Percentiles rank a stretch among this genome's conserved stretches.
These are phyloP conservation scores for Leucocoprinus sp. DNA, from an alignment of 768 basidiomycete genomes.

Conservation along the genomic window DNA sequence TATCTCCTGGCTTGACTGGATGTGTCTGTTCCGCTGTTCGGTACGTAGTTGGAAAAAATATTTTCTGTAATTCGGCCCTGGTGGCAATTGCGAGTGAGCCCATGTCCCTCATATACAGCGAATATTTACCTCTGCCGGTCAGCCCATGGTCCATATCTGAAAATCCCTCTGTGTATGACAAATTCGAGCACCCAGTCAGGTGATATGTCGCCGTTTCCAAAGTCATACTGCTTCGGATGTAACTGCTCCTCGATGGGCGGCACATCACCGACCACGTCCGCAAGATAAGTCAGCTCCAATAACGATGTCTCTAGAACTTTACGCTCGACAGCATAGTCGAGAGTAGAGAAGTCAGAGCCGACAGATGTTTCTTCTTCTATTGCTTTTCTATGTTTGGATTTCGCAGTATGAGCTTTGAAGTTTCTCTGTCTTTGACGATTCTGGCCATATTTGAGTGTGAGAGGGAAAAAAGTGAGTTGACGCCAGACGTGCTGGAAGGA, in stretches of 20 bases:
- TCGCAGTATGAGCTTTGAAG: conserved; percentile 15
- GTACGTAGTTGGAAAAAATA: conserved; percentile 80
- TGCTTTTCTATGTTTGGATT: conserved; percentile 23
- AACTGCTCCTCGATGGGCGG: conserved; percentile 26
- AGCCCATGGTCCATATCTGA: conserved; percentile 94
- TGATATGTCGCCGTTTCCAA: conserved; percentile 75
- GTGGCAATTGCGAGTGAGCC: conserved; percentile 6
- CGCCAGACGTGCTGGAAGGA: conserved; percentile 23
- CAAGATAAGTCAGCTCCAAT: conserved; percentile 81
- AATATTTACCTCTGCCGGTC: conserved; percentile 73
- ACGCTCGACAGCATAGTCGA: conserved; percentile 86
- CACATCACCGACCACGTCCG: conserved; percentile 75
- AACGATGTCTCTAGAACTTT: conserved; percentile 71
- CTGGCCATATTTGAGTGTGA: conserved; percentile 27
- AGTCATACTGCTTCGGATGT: conserved; percentile 15
- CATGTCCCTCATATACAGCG: not conserved
- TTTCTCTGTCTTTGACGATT: conserved; percentile 24
- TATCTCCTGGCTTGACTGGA: conserved; percentile 65
- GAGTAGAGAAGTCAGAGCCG: conserved; percentile 43
- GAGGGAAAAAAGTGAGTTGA: conserved; percentile 13
- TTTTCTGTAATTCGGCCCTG: conserved; percentile 68
- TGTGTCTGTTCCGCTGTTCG: conserved; percentile 49
- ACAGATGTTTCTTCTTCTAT: conserved; percentile 42
- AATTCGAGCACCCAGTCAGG: conserved; percentile 95
- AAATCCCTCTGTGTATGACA: conserved; percentile 60